Conservation (phyloP, 179 eudicot species). For the Beta corolliflora region DNA sequence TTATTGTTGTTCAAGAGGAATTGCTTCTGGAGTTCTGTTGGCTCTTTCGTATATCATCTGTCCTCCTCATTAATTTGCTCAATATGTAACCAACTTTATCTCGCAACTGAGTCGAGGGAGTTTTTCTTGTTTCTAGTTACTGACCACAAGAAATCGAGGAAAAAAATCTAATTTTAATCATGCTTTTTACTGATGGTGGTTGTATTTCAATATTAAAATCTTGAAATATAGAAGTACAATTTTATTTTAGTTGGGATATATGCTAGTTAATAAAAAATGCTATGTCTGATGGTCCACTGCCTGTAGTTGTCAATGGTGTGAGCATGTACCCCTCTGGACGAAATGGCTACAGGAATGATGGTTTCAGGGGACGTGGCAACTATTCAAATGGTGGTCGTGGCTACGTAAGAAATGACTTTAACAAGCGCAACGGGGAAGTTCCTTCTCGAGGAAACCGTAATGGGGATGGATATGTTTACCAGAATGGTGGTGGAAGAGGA, state of each 20-base stretch:
- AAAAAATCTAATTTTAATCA: too few species aligned
- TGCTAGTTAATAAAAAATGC: background rate
- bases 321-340: constrained; percentile 30
- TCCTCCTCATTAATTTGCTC: too few species aligned
- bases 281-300: background rate
- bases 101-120: too few species aligned
- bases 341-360: constrained; percentile 40
- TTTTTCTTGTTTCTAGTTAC: too few species aligned
- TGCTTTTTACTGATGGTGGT: too few species aligned
- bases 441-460: constrained; percentile 28
- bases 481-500: constrained; percentile 49
- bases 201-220: too few species aligned
- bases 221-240: too few species aligned
- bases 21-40: too few species aligned
- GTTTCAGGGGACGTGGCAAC: constrained; percentile 39
- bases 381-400: constrained; percentile 46
- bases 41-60: background rate
- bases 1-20: too few species aligned
- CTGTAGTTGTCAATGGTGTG: constrained; percentile 33
- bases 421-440: constrained; percentile 32
- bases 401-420: constrained; percentile 37
- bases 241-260: too few species aligned
- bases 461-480: constrained; percentile 35
- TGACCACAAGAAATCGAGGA: too few species aligned
- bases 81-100: too few species aligned